These are phyloP conservation scores for Globisporangium acanthophoron DNA, from an alignment of 352 stramenopile genomes.

Conservation along the genomic window DNA sequence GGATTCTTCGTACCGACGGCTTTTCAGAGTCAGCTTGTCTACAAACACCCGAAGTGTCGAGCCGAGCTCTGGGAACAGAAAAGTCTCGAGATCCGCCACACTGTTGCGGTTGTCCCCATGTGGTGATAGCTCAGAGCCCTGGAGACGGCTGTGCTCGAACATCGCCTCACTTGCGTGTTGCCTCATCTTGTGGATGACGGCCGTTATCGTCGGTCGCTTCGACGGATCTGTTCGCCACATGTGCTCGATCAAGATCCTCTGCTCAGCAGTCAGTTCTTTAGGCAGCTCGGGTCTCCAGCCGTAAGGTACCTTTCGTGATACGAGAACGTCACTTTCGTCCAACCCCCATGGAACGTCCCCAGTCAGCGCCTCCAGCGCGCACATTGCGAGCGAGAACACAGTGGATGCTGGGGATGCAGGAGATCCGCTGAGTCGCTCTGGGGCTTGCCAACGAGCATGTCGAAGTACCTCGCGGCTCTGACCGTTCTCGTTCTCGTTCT, in stretches of 20 bases:
- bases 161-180: neutral
- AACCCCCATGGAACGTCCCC: neutral
- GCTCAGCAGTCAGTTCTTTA: neutral
- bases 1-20: neutral
- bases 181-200: neutral
- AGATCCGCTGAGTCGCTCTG: neutral
- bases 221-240: neutral
- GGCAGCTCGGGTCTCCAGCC: neutral
- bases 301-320: neutral
- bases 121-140: neutral
- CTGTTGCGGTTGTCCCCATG: neutral
- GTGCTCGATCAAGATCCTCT: neutral
- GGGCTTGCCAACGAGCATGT: neutral
- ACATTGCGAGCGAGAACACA: slow-evolving; percentile 1
- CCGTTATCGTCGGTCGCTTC: neutral
- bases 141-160: neutral
- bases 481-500: neutral
- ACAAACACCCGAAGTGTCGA: neutral
- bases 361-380: neutral
- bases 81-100: neutral
- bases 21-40: neutral
- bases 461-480: neutral
- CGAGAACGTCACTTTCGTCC: no score
- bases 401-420: neutral
- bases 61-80: neutral